phyloP scores from a whole-genome alignment of 1,284 basidiomycete species.

The Waitea zeae region DNA sequence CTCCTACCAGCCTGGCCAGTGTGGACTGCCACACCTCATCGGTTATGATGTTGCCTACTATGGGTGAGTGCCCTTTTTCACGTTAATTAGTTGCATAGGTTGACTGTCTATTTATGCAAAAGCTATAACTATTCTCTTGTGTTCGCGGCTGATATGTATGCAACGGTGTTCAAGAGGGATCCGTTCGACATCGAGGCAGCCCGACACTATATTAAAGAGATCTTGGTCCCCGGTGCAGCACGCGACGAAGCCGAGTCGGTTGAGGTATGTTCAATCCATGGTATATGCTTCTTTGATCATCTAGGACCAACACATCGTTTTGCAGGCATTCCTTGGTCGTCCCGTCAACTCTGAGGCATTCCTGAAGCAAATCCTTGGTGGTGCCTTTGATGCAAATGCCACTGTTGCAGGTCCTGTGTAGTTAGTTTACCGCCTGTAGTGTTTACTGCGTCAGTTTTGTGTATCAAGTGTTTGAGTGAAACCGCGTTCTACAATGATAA shows the following conservation, averaged over 20 bases:
- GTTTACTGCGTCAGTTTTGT: too few species aligned
- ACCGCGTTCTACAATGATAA: too few species aligned
- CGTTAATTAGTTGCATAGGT: too few species aligned
- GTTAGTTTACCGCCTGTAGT: too few species aligned
- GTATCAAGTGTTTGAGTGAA: too few species aligned
- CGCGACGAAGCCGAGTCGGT: slow-evolving; percentile 41
- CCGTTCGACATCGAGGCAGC: slow-evolving; percentile 50
- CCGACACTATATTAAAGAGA: slow-evolving; percentile 29
- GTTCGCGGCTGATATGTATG: slow-evolving; percentile 69
- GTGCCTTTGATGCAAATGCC: too few species aligned
- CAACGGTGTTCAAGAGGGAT: slow-evolving; percentile 60
- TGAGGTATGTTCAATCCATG: slow-evolving; percentile 19
- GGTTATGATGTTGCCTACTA: slow-evolving; percentile 75
- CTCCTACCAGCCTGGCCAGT: slow-evolving; percentile 53
- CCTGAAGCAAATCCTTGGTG: slow-evolving; percentile 47
- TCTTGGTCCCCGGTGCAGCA: slow-evolving; percentile 35
- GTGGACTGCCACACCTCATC: slow-evolving; percentile 52
- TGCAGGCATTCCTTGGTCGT: slow-evolving; percentile 57
- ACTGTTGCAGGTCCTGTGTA: too few species aligned
- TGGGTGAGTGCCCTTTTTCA: too few species aligned
- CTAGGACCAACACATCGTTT: neutral
- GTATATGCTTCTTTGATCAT: neutral
- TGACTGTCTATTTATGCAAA: too few species aligned
- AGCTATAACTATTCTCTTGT: slow-evolving; percentile 57
- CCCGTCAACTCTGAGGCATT: slow-evolving; percentile 65